Base-by-base conservation (phyloP, 257 asterid species). In the Solanum raphanifolium region DNA sequence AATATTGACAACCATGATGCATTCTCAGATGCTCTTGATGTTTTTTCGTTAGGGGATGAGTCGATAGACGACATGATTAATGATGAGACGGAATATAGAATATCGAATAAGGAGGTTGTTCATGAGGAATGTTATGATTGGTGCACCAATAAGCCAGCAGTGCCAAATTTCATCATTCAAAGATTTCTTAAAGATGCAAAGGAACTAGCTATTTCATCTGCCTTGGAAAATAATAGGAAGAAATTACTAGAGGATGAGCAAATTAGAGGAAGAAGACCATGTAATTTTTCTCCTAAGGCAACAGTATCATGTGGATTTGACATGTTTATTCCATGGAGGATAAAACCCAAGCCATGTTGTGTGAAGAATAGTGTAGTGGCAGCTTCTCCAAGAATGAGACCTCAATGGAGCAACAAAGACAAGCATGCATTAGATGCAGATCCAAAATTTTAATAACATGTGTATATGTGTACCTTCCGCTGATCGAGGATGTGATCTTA, bases 181-280 rank as follows among this genome's bases (percentile, higher is more conserved):
- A 89, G 97, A 72, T 96, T 96, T 88, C 92, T 95, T 55, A 95
- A 96, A 13, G 98, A 96, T 88, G 98, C 99, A 34, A 94, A 91
- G 83, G 98, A 98, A 32, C 84, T 96, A 66, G 98, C 98, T 11
- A 95, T 92, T 62, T 94, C 94, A 25, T 92, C 97, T 25, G 90
- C 87, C 9, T 10, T 41, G 86, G 9, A 87, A 78, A 73, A 68
- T 29, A 27, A 9, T 91, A 25, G 86, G 89, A n/a, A 88, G 94
- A 78, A 27, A 25, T 43, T 79, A 79, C 36, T 43, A 15, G 66
- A 43, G 36, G 65, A 88, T 88, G 76, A 87, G 84, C 36, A 31
- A 62, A 20, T 52, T 52, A 52, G 74, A 88, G 12, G 90, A 60
- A 79, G 89, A 31, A 83, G 95, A 21, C 1, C 13, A 23, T 69